Evolutionary conservation across 1,139 yeast genomes (phyloP).

Genomic region (Sugiyamaella sp.): DNA sequence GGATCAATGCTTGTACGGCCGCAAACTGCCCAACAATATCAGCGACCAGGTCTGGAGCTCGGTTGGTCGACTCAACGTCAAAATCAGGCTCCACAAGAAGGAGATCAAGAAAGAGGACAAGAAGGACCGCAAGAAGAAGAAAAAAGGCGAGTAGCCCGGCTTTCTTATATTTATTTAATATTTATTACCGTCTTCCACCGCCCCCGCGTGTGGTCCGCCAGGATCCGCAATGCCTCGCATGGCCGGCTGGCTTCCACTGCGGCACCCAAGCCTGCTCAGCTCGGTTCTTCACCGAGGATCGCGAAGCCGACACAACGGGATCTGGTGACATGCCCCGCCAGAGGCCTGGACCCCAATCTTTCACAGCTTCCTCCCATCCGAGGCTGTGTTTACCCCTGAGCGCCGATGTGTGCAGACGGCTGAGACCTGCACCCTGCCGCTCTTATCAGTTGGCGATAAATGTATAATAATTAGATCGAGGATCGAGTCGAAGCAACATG

Average conservation of each 20-base stretch:
- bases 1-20: slow-evolving; percentile 92
- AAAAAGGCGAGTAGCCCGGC: slow-evolving; percentile 45
- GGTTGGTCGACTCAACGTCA: slow-evolving; percentile 47
- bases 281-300: too few relatives aligned
- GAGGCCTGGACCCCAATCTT: too few relatives aligned
- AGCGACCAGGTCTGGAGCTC: slow-evolving; percentile 45
- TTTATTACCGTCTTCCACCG: neutral
- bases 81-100: slow-evolving; percentile 31
- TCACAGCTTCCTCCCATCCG: too few relatives aligned
- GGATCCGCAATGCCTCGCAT: too few relatives aligned
- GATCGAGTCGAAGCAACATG: neutral
- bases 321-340: too few relatives aligned
- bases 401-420: too few relatives aligned
- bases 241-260: too few relatives aligned
- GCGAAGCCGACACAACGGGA: too few relatives aligned
- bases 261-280: too few relatives aligned
- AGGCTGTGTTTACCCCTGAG: too few relatives aligned
- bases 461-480: neutral
- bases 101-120: slow-evolving; percentile 23
- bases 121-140: slow-evolving; percentile 16
- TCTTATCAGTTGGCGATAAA: neutral
- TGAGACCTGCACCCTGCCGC: neutral
- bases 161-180: neutral
- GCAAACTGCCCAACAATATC: slow-evolving; percentile 73
- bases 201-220: too few relatives aligned